phyloP scores from a whole-genome alignment of 345 rosid genomes.

The Salix suchowensis region DNA sequence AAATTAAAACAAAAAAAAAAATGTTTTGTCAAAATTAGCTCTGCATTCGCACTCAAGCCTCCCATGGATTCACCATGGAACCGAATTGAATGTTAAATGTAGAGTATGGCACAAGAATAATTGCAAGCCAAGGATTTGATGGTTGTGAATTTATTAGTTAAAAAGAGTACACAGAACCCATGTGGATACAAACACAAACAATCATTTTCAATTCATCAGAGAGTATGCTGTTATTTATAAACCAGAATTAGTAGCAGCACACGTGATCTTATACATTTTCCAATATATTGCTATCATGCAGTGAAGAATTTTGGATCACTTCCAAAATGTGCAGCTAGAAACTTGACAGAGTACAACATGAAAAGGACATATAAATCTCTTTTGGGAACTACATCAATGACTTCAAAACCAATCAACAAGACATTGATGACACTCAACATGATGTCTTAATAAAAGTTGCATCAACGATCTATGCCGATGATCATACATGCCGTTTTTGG shows the following conservation, averaged over 20 bases:
- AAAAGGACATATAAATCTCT: neutral
- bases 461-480: neutral
- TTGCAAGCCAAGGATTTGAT: neutral
- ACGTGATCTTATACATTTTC: too few relatives aligned
- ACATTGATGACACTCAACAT: neutral
- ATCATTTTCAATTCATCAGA: neutral
- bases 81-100: neutral
- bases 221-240: neutral
- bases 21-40: too few relatives aligned
- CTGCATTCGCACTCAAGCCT: too few relatives aligned
- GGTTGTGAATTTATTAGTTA: neutral
- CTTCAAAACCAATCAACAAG: neutral
- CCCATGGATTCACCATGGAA: too few relatives aligned
- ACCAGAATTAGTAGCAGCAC: too few relatives aligned
- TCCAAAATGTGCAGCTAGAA: neutral
- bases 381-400: neutral
- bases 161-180: neutral
- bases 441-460: neutral
- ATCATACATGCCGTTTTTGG: neutral
- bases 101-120: neutral
- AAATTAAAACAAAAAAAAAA: too few relatives aligned
- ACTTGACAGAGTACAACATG: neutral
- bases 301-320: neutral
- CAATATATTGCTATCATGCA: too few relatives aligned
- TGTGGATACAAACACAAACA: neutral